phyloP scores from a whole-genome alignment of 306 rosid species.

The Arachis stenosperma region DNA sequence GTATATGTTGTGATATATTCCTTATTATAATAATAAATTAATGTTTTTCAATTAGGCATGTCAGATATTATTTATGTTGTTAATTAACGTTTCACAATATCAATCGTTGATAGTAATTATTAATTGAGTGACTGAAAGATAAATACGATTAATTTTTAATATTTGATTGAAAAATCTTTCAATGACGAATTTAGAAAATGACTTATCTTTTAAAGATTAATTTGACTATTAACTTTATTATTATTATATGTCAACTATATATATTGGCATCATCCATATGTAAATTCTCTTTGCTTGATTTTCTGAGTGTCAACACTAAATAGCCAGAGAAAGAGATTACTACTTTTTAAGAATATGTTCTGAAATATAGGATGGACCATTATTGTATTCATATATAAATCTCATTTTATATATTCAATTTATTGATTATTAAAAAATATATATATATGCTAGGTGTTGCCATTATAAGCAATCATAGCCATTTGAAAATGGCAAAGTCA shows the following conservation, averaged over 20 bases:
- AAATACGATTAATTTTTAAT: too few species aligned
- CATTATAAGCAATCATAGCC: neutral
- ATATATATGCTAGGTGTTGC: conserved; percentile 21
- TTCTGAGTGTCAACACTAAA: neutral
- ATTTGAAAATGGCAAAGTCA: conserved; percentile 39
- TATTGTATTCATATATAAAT: neutral
- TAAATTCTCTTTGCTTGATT: conserved; percentile 11
- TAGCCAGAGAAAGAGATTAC: conserved; percentile 14
- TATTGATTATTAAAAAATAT: neutral
- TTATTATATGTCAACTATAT: too few species aligned
- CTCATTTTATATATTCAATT: conserved; percentile 1
- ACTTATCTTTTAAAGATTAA: too few species aligned
- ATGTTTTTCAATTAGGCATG: too few species aligned
- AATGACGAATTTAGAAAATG: too few species aligned
- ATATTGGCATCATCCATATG: neutral
- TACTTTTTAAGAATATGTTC: conserved; percentile 48
- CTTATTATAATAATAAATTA: too few species aligned
- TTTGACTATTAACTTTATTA: too few species aligned
- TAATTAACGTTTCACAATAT: too few species aligned
- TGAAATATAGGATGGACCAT: conserved; percentile 39
- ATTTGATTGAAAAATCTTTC: too few species aligned
- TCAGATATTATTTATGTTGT: too few species aligned
- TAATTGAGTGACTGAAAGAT: too few species aligned
- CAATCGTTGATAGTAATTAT: too few species aligned
- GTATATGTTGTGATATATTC: conserved; percentile 38